Evolutionary conservation across 2,329 filamentous ascomycete species (phyloP).

Genomic region (Fusarium sp.): DNA sequence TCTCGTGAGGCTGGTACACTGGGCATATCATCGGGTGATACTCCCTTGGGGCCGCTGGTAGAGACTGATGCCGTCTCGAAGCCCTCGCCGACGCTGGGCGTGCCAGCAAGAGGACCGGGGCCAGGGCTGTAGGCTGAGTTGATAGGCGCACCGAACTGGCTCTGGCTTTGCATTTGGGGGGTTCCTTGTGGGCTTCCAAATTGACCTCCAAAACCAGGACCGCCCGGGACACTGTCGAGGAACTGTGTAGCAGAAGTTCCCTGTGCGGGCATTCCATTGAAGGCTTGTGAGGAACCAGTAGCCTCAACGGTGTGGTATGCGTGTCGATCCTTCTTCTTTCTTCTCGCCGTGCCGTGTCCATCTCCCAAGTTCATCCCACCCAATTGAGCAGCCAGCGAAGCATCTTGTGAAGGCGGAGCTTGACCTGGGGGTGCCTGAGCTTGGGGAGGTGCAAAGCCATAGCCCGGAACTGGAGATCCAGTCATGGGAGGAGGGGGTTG

Average conservation of each 20-base stretch:
- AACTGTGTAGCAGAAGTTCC: constrained; percentile 62
- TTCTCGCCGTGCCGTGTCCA: constrained; percentile 66
- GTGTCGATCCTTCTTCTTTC: constrained; percentile 95
- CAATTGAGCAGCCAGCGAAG: constrained; percentile 77
- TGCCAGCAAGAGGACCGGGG: constrained; percentile 35
- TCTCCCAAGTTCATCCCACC: constrained; percentile 76
- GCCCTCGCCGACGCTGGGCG: constrained; percentile 46
- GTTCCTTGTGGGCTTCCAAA: constrained; percentile 61
- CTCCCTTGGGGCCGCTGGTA: constrained; percentile 60
- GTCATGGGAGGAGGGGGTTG: constrained; percentile 47
- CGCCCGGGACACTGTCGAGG: constrained; percentile 51
- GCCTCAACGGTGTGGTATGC: constrained; percentile 90
- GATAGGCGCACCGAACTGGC: constrained; percentile 72
- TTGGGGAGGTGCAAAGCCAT: constrained; percentile 48
- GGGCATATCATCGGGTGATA: constrained; percentile 92
- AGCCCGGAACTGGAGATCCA: constrained; percentile 45
- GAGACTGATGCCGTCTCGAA: constrained; percentile 53
- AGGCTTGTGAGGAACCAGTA: constrained; percentile 74
- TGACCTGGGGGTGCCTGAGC: constrained; percentile 45
- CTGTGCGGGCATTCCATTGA: constrained; percentile 74
- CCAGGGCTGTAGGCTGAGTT: constrained; percentile 57
- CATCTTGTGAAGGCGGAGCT: constrained; percentile 58
- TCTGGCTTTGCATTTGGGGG: constrained; percentile 55
- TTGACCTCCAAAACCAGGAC: constrained; percentile 56
- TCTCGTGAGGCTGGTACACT: constrained; percentile 91